These are phyloP conservation scores for Gynostemma pentaphyllum DNA, from an alignment of 306 rosid genomes.

Conservation along the genomic window DNA sequence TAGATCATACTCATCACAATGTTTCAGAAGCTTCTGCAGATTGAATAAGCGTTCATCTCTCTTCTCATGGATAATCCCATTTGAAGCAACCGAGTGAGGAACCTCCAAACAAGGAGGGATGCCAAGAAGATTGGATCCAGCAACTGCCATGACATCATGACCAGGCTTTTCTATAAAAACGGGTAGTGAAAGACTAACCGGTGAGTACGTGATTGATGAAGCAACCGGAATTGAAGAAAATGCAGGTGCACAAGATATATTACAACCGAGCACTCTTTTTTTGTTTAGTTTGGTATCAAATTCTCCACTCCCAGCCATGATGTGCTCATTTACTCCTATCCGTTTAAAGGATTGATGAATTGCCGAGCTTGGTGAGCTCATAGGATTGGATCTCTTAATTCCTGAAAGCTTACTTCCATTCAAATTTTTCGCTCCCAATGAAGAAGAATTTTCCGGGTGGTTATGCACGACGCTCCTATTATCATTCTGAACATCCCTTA, in stretches of 20 bases:
- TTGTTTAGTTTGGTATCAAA: constrained; percentile 15
- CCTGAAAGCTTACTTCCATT: constrained; percentile 18
- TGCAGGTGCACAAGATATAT: constrained; percentile 16
- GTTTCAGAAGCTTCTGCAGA: constrained; percentile 23
- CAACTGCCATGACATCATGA: not conserved
- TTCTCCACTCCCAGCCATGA: constrained; percentile 2
- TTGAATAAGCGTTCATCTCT: constrained; percentile 16
- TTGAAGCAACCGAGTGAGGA: constrained; percentile 9
- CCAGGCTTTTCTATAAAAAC: constrained; percentile 10
- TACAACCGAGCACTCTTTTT: constrained; percentile 13
- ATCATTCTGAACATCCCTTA: constrained; percentile 34
- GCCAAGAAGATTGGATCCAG: constrained; percentile 6
- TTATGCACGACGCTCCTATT: constrained; percentile 8
- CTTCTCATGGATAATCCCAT: constrained; percentile 15
- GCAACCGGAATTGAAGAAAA: constrained; percentile 9
- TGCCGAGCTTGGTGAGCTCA: constrained; percentile 10
- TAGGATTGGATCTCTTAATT: constrained; percentile 21
- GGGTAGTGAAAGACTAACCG: constrained; percentile 22
- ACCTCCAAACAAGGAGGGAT: constrained; percentile 4
- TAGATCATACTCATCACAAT: constrained; percentile 22
- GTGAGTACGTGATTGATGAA: constrained; percentile 15
- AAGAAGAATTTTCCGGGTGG: constrained; percentile 10
- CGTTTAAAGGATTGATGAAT: constrained; percentile 13
- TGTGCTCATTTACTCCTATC: constrained; percentile 16
- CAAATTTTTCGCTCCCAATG: constrained; percentile 6